Percentiles rank a stretch among this genome's conserved stretches.
Conservation (phyloP, 768 basidiomycete species). For the Mycena latifolia region DNA sequence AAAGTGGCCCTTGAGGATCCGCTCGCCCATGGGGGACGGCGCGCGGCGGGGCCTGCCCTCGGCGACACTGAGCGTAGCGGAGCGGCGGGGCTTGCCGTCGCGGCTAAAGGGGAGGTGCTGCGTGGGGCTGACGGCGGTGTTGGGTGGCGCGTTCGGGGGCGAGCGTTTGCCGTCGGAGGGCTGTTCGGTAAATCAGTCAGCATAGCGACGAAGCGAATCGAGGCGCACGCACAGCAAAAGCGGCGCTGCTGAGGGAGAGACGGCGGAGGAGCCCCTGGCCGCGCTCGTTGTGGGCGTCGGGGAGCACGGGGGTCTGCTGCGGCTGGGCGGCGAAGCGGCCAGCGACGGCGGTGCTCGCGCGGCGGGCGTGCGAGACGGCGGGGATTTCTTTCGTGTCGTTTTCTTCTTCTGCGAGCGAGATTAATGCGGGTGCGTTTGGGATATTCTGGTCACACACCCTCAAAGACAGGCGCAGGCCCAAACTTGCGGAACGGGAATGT, state of each 20-base stretch:
- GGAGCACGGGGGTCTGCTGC: slow-evolving; percentile 51
- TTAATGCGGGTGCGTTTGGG: not conserved
- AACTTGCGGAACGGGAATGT: slow-evolving; percentile 77
- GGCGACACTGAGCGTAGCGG: slow-evolving; percentile 68
- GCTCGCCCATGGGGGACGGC: slow-evolving; percentile 91
- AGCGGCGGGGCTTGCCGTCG: slow-evolving; percentile 60
- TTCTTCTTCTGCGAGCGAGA: slow-evolving; percentile 51
- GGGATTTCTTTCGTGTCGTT: slow-evolving; percentile 54
- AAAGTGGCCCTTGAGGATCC: slow-evolving; percentile 92
- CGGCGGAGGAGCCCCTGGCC: slow-evolving; percentile 80
- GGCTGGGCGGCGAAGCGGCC: slow-evolving; percentile 65
- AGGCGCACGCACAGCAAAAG: slow-evolving; percentile 38
- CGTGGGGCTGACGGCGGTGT: slow-evolving; percentile 59
- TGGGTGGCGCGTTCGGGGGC: slow-evolving; percentile 65
- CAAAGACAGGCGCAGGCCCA: slow-evolving; percentile 66
- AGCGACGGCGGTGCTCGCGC: slow-evolving; percentile 68
- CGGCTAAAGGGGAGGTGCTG: slow-evolving; percentile 46
- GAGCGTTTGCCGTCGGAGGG: slow-evolving; percentile 43
- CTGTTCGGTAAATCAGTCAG: slow-evolving; percentile 26
- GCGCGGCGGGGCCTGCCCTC: slow-evolving; percentile 67
- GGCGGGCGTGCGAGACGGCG: slow-evolving; percentile 64
- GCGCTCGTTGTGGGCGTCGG: slow-evolving; percentile 69
- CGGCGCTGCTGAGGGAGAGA: slow-evolving; percentile 74
- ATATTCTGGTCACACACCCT: slow-evolving; percentile 59
- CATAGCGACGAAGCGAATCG: not conserved